Percentiles rank a stretch among this genome's conserved stretches.
These are phyloP conservation scores for Boletus speciosus DNA, from an alignment of 768 basidiomycete genomes.

Conservation along the genomic window DNA sequence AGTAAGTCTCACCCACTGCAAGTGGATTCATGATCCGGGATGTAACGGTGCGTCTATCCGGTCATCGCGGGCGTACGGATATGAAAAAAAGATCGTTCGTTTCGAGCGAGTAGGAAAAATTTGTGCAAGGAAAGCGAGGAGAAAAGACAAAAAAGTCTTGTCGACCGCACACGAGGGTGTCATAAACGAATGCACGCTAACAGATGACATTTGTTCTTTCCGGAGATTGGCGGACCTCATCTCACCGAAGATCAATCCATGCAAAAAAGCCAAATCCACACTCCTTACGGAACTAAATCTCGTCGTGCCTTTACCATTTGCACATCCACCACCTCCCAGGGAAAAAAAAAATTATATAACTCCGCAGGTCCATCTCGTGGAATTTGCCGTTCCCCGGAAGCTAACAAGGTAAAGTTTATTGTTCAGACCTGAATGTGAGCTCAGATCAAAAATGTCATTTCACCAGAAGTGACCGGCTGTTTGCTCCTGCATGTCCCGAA, in stretches of 20 bases:
- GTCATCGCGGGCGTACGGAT: slow-evolving; percentile 31
- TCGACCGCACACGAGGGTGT: slow-evolving; percentile 1
- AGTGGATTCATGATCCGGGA: slow-evolving; percentile 29
- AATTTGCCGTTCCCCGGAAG: slow-evolving; percentile 27
- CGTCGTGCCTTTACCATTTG: slow-evolving; percentile 21
- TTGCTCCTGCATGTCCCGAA: slow-evolving; percentile 24
- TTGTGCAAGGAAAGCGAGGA: slow-evolving; percentile 9
- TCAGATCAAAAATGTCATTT: slow-evolving; percentile 26
- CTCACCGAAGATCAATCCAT: slow-evolving; percentile 29
- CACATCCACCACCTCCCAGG: slow-evolving; percentile 3
- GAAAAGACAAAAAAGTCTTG: neutral
- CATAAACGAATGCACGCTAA: slow-evolving; percentile 5
- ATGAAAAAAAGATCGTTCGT: slow-evolving; percentile 26
- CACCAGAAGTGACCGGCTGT: slow-evolving; percentile 18
- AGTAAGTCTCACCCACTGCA: slow-evolving; percentile 3
- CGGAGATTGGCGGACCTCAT: slow-evolving; percentile 34
- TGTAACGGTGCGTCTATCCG: slow-evolving; percentile 24
- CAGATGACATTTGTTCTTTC: slow-evolving; percentile 15
- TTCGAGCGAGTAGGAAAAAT: slow-evolving; percentile 17
- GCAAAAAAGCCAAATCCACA: slow-evolving; percentile 34
- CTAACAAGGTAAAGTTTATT: slow-evolving; percentile 31
- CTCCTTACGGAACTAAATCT: slow-evolving; percentile 31
- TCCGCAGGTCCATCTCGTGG: slow-evolving; percentile 26
- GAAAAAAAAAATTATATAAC: neutral
- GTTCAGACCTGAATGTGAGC: slow-evolving; percentile 23